Conservation (phyloP, 441 rosid species). For the Capsella rubella region DNA sequence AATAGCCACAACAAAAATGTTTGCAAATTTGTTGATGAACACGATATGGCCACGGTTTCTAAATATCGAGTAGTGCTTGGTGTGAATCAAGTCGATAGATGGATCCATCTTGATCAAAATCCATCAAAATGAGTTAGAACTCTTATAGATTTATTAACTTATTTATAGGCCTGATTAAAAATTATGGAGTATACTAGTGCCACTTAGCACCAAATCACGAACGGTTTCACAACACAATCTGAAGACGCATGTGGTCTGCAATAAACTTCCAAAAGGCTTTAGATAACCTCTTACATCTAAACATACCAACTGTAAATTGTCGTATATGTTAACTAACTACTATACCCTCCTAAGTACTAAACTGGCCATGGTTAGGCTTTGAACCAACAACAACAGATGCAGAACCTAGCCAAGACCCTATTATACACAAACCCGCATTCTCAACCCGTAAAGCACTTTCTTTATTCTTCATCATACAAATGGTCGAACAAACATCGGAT, state of each 20-base stretch:
- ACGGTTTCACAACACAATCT: not conserved
- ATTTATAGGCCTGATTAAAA: too few species aligned
- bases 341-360: conserved; percentile 11
- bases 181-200: not conserved
- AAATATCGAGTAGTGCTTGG: too few species aligned
- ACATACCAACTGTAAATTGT: not conserved
- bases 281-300: not conserved
- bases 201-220: not conserved
- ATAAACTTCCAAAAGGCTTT: not conserved
- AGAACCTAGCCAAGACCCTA: conserved; percentile 19
- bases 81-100: too few species aligned
- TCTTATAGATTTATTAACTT: too few species aligned
- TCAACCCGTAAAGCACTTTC: conserved; percentile 7
- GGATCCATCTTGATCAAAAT: too few species aligned
- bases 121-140: too few species aligned
- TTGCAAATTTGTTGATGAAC: too few species aligned
- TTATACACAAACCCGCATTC: conserved; percentile 15
- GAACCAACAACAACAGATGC: conserved; percentile 19
- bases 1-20: too few species aligned
- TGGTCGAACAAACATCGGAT: conserved; percentile 3
- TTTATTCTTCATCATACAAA: conserved; percentile 13
- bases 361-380: conserved; percentile 11
- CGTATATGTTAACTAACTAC: conserved; percentile 18
- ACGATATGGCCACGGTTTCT: too few species aligned
- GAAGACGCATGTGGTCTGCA: not conserved